Base-by-base conservation (phyloP, 371 early-diverging fungal species). In the Mucor plumbeus region DNA sequence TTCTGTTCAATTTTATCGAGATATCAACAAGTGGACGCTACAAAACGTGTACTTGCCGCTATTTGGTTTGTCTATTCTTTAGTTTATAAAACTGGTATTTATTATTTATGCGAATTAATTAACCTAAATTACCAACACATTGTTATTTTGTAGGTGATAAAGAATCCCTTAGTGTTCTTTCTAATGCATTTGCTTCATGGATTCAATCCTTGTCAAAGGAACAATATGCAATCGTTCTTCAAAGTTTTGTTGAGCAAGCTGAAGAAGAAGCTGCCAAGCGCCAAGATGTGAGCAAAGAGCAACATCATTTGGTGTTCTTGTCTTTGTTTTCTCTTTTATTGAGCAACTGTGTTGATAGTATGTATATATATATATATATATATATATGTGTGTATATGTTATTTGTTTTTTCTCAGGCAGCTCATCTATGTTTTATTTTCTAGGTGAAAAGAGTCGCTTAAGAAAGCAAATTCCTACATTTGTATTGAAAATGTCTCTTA, bases 401-500 rank as follows among this genome's bases (percentile, higher is more conserved):
- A 14, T 13, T 67, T n/a, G 44, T 47, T 40, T 47, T 5, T 19
- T n/a, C 26, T 26, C 26, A 1, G 3, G 3, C 1, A 26, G 3
- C 26, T 26, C 26, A 26, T 26, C n/a, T 6, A 0, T 44, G 7
- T 5, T 38, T 53, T 11, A 11, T 31, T 64, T 68, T 59, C 61
- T 65, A 83, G 83, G 62, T 33, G 83, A 85, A 68, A 83, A 80
- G 56, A 66, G 71, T 34, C 67, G 67, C 38, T 61, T 87, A 9
- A 78, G 78, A 59, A 77, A 78, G 5, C 71, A 75, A 26, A 64
- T 85, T n/a, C 72, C 85, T 9, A 62, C 63, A n/a, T 58, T 84
- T 36, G 48, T 84, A 1, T 67, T 77, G 5, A 72, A 75, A 34
- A 43, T 84, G 60, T 77, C 74, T 8, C 70, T 74, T 8, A 76